These are phyloP conservation scores for Neonectria punicea DNA, from an alignment of 2,329 filamentous ascomycete species.

Conservation along the genomic window DNA sequence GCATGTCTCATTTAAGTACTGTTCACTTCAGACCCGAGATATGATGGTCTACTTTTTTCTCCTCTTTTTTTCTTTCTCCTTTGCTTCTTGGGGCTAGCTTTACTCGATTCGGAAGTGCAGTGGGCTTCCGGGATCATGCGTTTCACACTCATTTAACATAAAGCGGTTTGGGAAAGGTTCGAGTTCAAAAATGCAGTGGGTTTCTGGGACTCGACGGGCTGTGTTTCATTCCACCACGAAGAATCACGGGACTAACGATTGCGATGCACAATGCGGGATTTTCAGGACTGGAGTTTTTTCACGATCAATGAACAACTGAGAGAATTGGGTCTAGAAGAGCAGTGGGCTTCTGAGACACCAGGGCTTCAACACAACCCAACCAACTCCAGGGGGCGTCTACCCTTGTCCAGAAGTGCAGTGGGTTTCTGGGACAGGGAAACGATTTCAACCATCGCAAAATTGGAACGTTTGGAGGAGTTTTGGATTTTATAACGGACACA, in stretches of 20 bases:
- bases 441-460: slow-evolving; percentile 25
- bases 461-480: slow-evolving; percentile 8
- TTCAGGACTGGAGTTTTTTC: slow-evolving; percentile 14
- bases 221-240: not conserved
- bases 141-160: slow-evolving; percentile 13
- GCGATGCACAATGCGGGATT: not conserved
- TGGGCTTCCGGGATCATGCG: slow-evolving; percentile 35
- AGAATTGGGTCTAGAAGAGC: slow-evolving; percentile 24
- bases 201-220: slow-evolving; percentile 16
- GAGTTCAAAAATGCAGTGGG: slow-evolving; percentile 29
- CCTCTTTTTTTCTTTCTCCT: not conserved
- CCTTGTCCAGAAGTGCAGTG: slow-evolving; percentile 38
- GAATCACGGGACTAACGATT: not conserved
- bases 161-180: not conserved
- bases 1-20: not conserved
- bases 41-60: not conserved
- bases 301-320: slow-evolving; percentile 21
- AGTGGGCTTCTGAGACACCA: slow-evolving; percentile 28
- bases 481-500: not conserved
- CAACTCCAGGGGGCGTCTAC: slow-evolving; percentile 1
- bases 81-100: slow-evolving; percentile 1
- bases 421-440: slow-evolving; percentile 36
- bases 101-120: slow-evolving; percentile 36
- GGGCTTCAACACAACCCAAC: slow-evolving; percentile 32
- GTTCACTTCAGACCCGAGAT: not conserved